A percentile compares a stretch with the other conserved stretches of the same genome.
phyloP scores from a whole-genome alignment of 2,329 filamentous ascomycete species.

The Bipolaris bicolor region DNA sequence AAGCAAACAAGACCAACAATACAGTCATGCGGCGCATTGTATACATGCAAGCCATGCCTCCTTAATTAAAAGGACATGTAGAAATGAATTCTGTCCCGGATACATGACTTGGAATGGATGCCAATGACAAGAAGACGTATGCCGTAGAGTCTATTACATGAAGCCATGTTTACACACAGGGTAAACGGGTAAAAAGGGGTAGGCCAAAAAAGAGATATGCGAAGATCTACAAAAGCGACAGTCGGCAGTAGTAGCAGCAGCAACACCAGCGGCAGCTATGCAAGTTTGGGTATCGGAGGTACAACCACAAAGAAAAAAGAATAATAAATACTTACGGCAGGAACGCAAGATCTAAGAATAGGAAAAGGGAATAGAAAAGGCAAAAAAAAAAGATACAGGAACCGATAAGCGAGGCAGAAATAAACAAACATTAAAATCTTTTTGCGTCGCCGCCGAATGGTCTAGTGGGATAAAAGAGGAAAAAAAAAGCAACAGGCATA shows the following conservation, averaged over 20 bases:
- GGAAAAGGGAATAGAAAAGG: not conserved
- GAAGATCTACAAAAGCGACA: not conserved
- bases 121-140: too few species aligned
- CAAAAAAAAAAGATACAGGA: not conserved
- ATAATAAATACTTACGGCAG: not conserved
- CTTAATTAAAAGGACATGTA: too few species aligned
- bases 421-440: constrained; percentile 18
- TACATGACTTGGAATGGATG: too few species aligned
- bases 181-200: not conserved
- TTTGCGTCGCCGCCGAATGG: constrained; percentile 16
- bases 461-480: constrained; percentile 6
- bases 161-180: not conserved
- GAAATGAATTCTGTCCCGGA: too few species aligned
- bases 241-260: not conserved
- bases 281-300: constrained; percentile 16
- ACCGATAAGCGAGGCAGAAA: not conserved
- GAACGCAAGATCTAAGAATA: not conserved
- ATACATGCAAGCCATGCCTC: too few species aligned
- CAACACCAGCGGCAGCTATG: not conserved
- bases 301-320: constrained; percentile 8
- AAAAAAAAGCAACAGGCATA: not conserved
- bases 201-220: not conserved
- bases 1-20: too few species aligned
- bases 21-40: too few species aligned
- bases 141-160: too few species aligned